Percentiles rank a stretch among this genome's conserved stretches.
Evolutionary conservation across 306 rosid species (phyloP).

Genomic region (Ormosia semicastrata): DNA sequence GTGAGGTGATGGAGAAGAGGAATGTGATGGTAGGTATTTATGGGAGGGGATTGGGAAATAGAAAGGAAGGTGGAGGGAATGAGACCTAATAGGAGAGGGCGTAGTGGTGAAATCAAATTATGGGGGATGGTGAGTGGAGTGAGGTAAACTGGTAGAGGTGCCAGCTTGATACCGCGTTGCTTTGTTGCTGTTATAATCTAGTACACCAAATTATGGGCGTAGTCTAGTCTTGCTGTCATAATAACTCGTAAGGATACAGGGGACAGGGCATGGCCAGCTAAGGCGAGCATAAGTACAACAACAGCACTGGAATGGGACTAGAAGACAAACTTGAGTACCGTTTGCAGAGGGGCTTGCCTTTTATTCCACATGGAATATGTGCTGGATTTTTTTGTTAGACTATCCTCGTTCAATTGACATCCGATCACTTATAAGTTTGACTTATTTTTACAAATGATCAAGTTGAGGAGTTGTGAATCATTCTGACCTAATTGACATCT

Average conservation of each 20-base stretch:
- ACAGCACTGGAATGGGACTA: neutral
- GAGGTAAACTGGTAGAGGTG: neutral
- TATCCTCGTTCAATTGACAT: too few species aligned
- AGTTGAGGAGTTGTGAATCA: too few species aligned
- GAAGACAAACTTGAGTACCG: neutral
- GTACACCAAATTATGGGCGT: neutral
- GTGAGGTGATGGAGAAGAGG: neutral
- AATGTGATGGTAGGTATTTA: neutral
- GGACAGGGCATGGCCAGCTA: conserved; percentile 33
- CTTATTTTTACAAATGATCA: too few species aligned
- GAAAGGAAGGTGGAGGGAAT: neutral
- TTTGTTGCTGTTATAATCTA: neutral
- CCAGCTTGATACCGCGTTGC: conserved; percentile 21
- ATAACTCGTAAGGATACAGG: neutral
- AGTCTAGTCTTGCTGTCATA: neutral
- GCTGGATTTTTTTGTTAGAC: too few species aligned
- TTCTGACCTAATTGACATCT: too few species aligned
- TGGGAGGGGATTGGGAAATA: neutral
- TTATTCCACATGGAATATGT: too few species aligned
- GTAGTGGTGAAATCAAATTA: neutral
- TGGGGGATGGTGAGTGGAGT: neutral
- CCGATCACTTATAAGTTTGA: too few species aligned
- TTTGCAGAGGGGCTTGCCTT: neutral
- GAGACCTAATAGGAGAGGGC: neutral
- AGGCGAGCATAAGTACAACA: neutral